Evolutionary conservation across 805 yeast genomes (phyloP).

Genomic region (Vanderwaltozyma polyspora): DNA sequence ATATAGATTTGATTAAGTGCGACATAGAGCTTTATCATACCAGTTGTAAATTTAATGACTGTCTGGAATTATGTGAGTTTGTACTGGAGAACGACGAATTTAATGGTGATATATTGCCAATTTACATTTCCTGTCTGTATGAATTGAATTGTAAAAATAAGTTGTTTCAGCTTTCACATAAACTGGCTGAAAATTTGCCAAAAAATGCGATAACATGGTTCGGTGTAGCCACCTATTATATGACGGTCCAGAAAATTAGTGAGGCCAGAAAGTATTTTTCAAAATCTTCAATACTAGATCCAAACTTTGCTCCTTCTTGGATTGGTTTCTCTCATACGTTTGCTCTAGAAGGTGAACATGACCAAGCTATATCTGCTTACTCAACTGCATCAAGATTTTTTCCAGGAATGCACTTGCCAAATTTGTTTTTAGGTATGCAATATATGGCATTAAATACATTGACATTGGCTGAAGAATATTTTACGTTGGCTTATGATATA

Average conservation of each 20-base stretch:
- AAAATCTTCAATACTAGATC: constrained; percentile 77
- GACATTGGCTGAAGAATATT: constrained; percentile 75
- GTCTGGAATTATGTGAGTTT: constrained; percentile 63
- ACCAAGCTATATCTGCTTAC: constrained; percentile 94
- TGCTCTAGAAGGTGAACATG: constrained; percentile 98
- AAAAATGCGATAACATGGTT: constrained; percentile 79
- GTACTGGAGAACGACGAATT: constrained; percentile 46
- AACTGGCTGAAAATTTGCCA: constrained; percentile 75
- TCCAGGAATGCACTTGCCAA: constrained; percentile 84
- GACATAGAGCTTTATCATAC: constrained; percentile 60
- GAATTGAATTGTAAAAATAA: constrained; percentile 78
- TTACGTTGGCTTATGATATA: constrained; percentile 59
- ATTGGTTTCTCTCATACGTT: constrained; percentile 96
- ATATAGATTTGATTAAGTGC: constrained; percentile 57
- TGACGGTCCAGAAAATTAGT: constrained; percentile 55
- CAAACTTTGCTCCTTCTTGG: constrained; percentile 94
- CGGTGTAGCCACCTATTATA: constrained; percentile 83
- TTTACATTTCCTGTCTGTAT: constrained; percentile 70
- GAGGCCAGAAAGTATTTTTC: constrained; percentile 85
- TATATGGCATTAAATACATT: constrained; percentile 79
- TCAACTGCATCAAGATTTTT: constrained; percentile 90
- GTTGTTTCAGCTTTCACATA: constrained; percentile 70
- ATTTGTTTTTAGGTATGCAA: constrained; percentile 90
- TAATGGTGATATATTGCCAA: constrained; percentile 62
- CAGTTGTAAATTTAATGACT: constrained; percentile 69